Conservation (phyloP, 148 eudicot species). For the Cornus kousa region DNA sequence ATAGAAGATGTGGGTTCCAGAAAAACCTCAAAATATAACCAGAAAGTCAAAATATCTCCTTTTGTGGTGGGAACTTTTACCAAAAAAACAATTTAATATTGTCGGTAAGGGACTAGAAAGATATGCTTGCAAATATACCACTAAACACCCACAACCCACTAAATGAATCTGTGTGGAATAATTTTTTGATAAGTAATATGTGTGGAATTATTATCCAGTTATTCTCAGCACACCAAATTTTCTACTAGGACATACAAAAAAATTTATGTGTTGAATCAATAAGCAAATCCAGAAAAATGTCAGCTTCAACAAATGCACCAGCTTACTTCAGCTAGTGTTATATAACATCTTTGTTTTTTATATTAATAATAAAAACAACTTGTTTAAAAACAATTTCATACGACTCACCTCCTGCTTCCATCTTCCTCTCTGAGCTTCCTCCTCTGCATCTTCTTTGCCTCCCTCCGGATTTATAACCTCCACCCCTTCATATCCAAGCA, state of each 20-base stretch:
- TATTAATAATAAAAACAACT: neutral
- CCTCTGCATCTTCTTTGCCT: constrained; percentile 87
- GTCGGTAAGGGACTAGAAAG: neutral
- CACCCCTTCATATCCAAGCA: constrained; percentile 80
- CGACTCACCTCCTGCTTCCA: constrained; percentile 81
- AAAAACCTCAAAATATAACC: neutral
- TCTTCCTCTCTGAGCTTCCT: constrained; percentile 89
- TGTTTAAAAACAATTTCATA: neutral
- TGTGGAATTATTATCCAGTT: neutral
- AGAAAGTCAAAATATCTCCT: too few species aligned
- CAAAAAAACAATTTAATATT: neutral
- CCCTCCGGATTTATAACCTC: constrained; percentile 98
- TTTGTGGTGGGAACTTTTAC: neutral
- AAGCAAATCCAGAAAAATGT: neutral
- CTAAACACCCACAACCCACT: neutral
- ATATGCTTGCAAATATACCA: neutral
- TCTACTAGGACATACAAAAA: neutral
- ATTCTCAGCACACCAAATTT: neutral
- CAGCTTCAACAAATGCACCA: neutral
- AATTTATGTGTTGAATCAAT: neutral
- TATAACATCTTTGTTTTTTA: neutral
- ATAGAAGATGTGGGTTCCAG: neutral
- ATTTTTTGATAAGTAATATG: neutral
- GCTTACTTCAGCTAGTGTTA: neutral
- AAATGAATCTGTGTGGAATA: neutral